Conservation (phyloP, 257 asterid species). For the Lycium barbarum region DNA sequence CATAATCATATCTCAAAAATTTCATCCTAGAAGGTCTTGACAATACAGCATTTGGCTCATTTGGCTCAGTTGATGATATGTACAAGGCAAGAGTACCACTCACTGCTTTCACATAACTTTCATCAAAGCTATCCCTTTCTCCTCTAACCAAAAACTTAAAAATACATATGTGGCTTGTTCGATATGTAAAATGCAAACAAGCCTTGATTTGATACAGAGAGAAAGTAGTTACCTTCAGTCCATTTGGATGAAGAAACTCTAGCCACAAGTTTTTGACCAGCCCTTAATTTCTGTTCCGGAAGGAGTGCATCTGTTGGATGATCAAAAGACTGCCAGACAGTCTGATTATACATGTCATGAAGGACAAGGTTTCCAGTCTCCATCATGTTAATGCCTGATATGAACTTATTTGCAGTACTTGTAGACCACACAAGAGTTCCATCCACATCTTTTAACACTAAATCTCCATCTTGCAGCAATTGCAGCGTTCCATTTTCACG, state of each 20-base stretch:
- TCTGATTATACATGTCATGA: slow-evolving; percentile 31
- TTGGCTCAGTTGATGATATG: slow-evolving; percentile 40
- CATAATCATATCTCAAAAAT: slow-evolving; percentile 42
- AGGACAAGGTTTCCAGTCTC: slow-evolving; percentile 52
- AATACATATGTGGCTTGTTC: slow-evolving; percentile 43
- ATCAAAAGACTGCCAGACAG: slow-evolving; percentile 64
- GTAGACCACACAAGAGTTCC: slow-evolving; percentile 56
- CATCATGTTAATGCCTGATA: slow-evolving; percentile 48
- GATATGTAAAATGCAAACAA: slow-evolving; percentile 39
- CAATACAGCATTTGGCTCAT: slow-evolving; percentile 28
- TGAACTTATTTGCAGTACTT: slow-evolving; percentile 43
- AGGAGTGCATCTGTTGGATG: slow-evolving; percentile 50
- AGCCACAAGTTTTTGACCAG: slow-evolving; percentile 47
- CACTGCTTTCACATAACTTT: slow-evolving; percentile 46
- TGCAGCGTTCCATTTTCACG: slow-evolving; percentile 45
- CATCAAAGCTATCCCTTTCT: slow-evolving; percentile 26
- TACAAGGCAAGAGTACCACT: slow-evolving; percentile 55
- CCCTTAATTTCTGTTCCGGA: slow-evolving; percentile 44
- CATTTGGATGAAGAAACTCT: slow-evolving; percentile 45
- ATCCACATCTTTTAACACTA: slow-evolving; percentile 49
- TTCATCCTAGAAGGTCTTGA: slow-evolving; percentile 41
- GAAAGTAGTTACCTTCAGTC: slow-evolving; percentile 39
- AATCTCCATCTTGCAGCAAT: slow-evolving; percentile 46
- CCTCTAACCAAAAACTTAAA: neutral
- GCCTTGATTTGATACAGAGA: slow-evolving; percentile 39